phyloP scores from a whole-genome alignment of 768 basidiomycete species.

The Hygrophorus pudorinus region DNA sequence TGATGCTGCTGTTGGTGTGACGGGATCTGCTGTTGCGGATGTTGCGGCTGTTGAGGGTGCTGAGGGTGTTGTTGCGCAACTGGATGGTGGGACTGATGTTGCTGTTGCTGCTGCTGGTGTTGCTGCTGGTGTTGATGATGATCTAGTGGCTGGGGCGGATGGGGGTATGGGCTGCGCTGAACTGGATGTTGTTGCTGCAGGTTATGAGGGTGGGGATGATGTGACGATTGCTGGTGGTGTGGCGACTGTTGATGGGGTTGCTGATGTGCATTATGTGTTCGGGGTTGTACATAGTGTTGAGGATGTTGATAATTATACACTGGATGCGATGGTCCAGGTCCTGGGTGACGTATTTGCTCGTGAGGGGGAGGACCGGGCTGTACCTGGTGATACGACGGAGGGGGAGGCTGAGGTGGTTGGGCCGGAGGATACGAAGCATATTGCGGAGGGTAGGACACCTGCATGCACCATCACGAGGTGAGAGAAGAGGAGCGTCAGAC shows the following conservation, averaged over 20 bases:
- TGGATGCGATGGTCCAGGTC: slow-evolving; percentile 24
- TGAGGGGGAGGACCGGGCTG: slow-evolving; percentile 22
- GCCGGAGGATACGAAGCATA: slow-evolving; percentile 31
- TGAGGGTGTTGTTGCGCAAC: slow-evolving; percentile 10
- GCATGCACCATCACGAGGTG: slow-evolving; percentile 6
- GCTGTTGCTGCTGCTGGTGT: slow-evolving; percentile 16
- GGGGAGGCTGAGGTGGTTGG: slow-evolving; percentile 20
- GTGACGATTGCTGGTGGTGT: slow-evolving; percentile 7
- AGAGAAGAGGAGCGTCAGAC: slow-evolving; percentile 2
- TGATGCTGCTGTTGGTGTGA: slow-evolving; percentile 15
- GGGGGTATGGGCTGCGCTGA: slow-evolving; percentile 4
- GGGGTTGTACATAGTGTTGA: slow-evolving; percentile 20
- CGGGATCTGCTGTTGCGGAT: slow-evolving; percentile 9
- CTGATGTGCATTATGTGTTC: slow-evolving; percentile 11
- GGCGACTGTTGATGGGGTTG: background rate
- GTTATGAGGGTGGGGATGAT: slow-evolving; percentile 17
- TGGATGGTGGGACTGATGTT: slow-evolving; percentile 11
- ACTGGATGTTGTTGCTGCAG: slow-evolving; percentile 16
- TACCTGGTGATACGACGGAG: slow-evolving; percentile 19
- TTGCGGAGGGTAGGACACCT: slow-evolving; percentile 31
- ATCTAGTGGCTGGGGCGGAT: slow-evolving; percentile 14
- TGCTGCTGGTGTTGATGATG: slow-evolving; percentile 14
- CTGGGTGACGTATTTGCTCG: slow-evolving; percentile 32
- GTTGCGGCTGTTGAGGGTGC: slow-evolving; percentile 6
- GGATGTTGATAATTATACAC: slow-evolving; percentile 25